A percentile compares a stretch with the other conserved stretches of the same genome.
These are phyloP conservation scores for Xylariaceae sp. DNA, from an alignment of 2,329 filamentous ascomycete genomes.

Conservation along the genomic window DNA sequence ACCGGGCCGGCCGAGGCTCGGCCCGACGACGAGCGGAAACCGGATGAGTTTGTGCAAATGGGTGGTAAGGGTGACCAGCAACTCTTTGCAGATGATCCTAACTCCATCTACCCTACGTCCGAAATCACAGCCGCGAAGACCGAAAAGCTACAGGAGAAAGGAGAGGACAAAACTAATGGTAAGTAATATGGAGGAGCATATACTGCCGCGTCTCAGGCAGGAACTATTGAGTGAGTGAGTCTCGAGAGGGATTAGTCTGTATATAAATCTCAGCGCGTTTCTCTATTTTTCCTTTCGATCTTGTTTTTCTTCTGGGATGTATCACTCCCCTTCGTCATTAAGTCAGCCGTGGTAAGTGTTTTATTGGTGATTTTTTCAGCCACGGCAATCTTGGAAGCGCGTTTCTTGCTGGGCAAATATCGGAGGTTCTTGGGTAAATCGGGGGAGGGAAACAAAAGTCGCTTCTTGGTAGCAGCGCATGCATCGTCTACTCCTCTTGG, in stretches of 20 bases:
- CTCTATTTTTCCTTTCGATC: neutral
- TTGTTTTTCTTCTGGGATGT: neutral
- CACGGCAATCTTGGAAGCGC: too few species aligned
- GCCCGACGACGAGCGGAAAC: conserved; percentile 63
- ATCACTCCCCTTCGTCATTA: neutral
- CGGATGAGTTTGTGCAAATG: conserved; percentile 76
- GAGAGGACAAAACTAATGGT: conserved; percentile 26
- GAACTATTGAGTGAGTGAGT: neutral
- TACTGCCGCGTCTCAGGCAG: neutral
- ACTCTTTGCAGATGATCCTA: conserved; percentile 63
- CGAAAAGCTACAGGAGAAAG: conserved; percentile 27
- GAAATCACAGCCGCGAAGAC: conserved; percentile 35
- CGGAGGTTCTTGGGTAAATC: too few species aligned
- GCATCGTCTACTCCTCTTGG: too few species aligned
- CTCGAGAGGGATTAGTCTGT: conserved; percentile 8
- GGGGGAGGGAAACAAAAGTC: too few species aligned
- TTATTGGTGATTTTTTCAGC: too few species aligned
- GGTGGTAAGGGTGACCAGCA: conserved; percentile 81
- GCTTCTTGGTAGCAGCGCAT: too few species aligned
- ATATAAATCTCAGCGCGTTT: conserved; percentile 14
- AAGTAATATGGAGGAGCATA: conserved; percentile 1
- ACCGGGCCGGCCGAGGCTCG: conserved; percentile 53
- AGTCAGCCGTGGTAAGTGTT: neutral
- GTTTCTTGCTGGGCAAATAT: too few species aligned
- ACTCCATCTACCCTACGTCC: conserved; percentile 46